Evolutionary conservation across 108 stramenopile species (phyloP).

Genomic region (Aurantiochytrium sp.): DNA sequence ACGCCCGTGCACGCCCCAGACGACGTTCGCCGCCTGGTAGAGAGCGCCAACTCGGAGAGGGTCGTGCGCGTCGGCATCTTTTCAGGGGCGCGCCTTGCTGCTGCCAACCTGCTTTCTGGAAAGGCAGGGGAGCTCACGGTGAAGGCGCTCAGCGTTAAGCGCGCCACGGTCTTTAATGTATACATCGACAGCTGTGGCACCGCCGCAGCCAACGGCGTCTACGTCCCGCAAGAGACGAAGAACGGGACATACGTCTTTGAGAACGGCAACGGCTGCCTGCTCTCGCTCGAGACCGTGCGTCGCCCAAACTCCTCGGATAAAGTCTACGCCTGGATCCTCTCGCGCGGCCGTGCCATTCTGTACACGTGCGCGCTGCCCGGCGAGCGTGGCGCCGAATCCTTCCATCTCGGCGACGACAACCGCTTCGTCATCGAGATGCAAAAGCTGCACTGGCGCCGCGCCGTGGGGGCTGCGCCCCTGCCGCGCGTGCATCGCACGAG

Average conservation of each 20-base stretch:
- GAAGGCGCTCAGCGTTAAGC: not conserved
- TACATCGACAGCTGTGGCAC: conserved; percentile 15
- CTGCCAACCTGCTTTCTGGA: not conserved
- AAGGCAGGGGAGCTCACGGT: not conserved
- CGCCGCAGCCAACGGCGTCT: not conserved
- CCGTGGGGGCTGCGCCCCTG: not conserved
- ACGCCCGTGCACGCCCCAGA: not conserved
- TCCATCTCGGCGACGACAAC: not conserved
- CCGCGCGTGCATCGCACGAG: not conserved
- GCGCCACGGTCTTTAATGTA: not conserved
- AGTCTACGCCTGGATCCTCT: not conserved
- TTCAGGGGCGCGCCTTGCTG: conserved; percentile 4
- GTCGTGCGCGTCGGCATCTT: not conserved
- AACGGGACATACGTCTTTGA: not conserved
- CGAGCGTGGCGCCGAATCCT: not conserved
- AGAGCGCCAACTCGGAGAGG: not conserved
- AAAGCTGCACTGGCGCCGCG: not conserved
- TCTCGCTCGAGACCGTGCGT: not conserved
- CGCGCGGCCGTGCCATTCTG: not conserved
- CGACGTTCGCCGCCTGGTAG: not conserved
- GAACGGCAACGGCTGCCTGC: not conserved
- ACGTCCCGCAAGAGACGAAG: conserved; percentile 11
- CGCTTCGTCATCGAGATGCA: not conserved
- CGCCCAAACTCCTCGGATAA: not conserved
- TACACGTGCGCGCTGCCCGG: not conserved